A percentile compares a stretch with the other conserved stretches of the same genome.
These are phyloP conservation scores for Physcomitrium patens DNA, from an alignment of 225 moss, liverwort and hornwort species.

Conservation along the genomic window DNA sequence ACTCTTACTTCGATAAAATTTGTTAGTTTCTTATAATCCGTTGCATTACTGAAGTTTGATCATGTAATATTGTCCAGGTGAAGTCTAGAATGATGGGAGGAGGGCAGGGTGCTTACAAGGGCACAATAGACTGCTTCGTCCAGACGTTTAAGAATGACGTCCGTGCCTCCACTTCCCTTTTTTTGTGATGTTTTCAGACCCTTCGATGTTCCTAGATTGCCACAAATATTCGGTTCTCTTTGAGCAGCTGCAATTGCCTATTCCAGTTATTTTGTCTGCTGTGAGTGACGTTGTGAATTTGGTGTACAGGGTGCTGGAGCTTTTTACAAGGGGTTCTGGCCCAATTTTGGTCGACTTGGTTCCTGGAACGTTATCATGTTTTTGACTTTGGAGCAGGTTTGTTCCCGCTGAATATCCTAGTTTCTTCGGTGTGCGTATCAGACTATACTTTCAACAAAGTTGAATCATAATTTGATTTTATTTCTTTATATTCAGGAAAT, in stretches of 20 bases:
- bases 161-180: slow-evolving; percentile 17
- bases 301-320: slow-evolving; percentile 72
- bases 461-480: not conserved
- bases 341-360: slow-evolving; percentile 95
- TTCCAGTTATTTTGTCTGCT: slow-evolving; percentile 31
- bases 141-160: slow-evolving; percentile 98
- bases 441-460: not conserved
- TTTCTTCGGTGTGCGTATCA: not conserved
- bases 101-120: slow-evolving; percentile 64
- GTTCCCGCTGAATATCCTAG: not conserved
- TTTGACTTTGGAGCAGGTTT: slow-evolving; percentile 67
- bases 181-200: slow-evolving; percentile 50
- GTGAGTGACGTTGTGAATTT: slow-evolving; percentile 3
- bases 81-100: slow-evolving; percentile 97
- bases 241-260: slow-evolving; percentile 22
- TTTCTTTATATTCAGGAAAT: not conserved
- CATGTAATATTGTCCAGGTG: slow-evolving; percentile 60
- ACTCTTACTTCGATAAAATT: not conserved
- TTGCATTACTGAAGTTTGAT: slow-evolving; percentile 16
- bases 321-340: slow-evolving; percentile 93
- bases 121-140: slow-evolving; percentile 92
- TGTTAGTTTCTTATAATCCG: not conserved
- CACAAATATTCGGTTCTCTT: not conserved
- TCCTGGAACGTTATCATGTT: slow-evolving; percentile 99
- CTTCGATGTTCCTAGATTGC: not conserved